Base-by-base conservation (phyloP, 441 rosid species). In the Isatis lusitanica region DNA sequence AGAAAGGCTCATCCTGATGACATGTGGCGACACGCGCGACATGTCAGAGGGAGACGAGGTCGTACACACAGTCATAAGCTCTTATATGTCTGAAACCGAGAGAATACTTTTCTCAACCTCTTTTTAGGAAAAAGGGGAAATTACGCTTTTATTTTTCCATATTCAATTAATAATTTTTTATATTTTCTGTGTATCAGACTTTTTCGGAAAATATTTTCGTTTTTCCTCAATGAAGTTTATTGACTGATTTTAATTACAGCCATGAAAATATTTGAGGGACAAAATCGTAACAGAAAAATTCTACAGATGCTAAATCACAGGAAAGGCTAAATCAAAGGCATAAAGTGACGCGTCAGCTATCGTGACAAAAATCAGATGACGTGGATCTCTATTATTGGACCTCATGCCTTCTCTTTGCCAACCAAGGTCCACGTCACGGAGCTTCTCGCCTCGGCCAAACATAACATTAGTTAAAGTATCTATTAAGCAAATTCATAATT, bases 261-360 rank as follows among this genome's bases (percentile, higher is more conserved):
- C 7, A 21, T 21, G 7, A 30, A 56, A 63, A 38, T 1, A 26
- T 13, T 26, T 3, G 68, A 65, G 68, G 76, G 80, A 58, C 16
- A 70, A 47, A 57, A 39, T 4, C 4, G 79, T 70, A 70, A 70
- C 47, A 48, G 51, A 44, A 1, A 7, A 9, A 30, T 30, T 51
- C 4, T 68, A 35, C 58, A 52, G 70, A 44, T 68, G 74, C 69
- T 62, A 74, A 53, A 68, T 68, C 72, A 4, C 16, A 24, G 76
- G 70, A 30, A 4, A 13, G 21, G 53, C 72, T 68, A 31, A 68
- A 62, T 68, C 74, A 70, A 46, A 50, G 40, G 55, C 8, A 40
- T 18, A 63, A 55, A 7, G 53, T 56, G 75, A 70, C 75, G 51
- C 53, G 79, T 75, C 71, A 70, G 44, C 79, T 47, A 46, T n/a